Conservation (phyloP, 1,284 basidiomycete species). For the Trichosporon sp. region DNA sequence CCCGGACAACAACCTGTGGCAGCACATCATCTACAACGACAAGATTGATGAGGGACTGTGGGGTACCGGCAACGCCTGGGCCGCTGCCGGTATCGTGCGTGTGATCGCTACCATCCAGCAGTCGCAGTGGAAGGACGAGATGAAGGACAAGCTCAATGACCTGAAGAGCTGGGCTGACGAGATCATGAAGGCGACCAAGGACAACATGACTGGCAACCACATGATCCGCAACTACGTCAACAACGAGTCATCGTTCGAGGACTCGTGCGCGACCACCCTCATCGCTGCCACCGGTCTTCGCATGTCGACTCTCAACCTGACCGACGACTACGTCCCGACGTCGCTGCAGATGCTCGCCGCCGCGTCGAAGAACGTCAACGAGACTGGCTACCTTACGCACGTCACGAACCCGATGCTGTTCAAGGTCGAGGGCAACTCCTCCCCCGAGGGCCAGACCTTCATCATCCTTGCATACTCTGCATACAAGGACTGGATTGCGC, state of each 20-base stretch:
- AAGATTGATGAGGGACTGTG: slow-evolving; percentile 45
- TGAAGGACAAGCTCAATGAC: slow-evolving; percentile 54
- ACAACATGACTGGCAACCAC: slow-evolving; percentile 59
- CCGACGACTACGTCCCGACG: slow-evolving; percentile 46
- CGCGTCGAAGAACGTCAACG: slow-evolving; percentile 48
- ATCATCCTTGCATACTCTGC: slow-evolving; percentile 70
- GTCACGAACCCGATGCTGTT: slow-evolving; percentile 71
- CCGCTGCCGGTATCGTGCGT: slow-evolving; percentile 59
- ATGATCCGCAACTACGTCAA: slow-evolving; percentile 78
- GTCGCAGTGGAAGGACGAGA: slow-evolving; percentile 44
- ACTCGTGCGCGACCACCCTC: slow-evolving; percentile 73
- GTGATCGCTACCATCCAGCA: slow-evolving; percentile 59
- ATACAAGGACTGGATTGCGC: slow-evolving; percentile 68
- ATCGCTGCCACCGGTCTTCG: slow-evolving; percentile 74
- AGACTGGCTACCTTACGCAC: slow-evolving; percentile 66
- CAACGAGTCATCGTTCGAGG: slow-evolving; percentile 66
- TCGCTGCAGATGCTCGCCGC: slow-evolving; percentile 45
- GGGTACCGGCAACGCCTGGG: slow-evolving; percentile 61
- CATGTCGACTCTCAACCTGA: slow-evolving; percentile 53
- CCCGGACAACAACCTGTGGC: slow-evolving; percentile 47
- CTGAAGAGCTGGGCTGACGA: slow-evolving; percentile 59
- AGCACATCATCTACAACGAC: slow-evolving; percentile 46
- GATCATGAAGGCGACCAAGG: slow-evolving; percentile 56
- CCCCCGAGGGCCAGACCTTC: slow-evolving; percentile 71
- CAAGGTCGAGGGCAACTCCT: slow-evolving; percentile 60